Percentiles rank a stretch among this genome's conserved stretches.
Evolutionary conservation across 306 rosid genomes (phyloP).

Genomic region (Prunus fruticosa): DNA sequence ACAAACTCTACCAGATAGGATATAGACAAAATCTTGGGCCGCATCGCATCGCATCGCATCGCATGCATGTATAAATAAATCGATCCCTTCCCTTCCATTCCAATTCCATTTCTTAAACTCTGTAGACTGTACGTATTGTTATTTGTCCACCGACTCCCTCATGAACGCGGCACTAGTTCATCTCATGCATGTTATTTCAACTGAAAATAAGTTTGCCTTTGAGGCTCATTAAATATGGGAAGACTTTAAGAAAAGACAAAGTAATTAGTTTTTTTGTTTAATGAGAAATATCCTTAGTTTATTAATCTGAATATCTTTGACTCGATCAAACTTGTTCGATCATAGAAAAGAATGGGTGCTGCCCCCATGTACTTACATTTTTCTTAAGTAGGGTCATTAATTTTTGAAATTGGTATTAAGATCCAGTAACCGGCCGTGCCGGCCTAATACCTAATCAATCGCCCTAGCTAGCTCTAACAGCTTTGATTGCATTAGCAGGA

Average conservation of each 20-base stretch:
- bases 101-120: too few species aligned
- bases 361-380: neutral
- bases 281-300: neutral
- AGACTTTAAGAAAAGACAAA: slow-evolving; percentile 4
- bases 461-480: slow-evolving; percentile 41
- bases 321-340: neutral
- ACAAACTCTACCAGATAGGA: slow-evolving; percentile 1
- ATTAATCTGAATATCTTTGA: neutral
- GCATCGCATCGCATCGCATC: too few species aligned
- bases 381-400: slow-evolving; percentile 6
- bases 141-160: slow-evolving; percentile 36
- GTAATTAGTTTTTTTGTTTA: neutral
- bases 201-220: neutral
- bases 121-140: neutral
- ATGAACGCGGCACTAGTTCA: slow-evolving; percentile 26
- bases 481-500: slow-evolving; percentile 28
- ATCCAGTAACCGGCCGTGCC: slow-evolving; percentile 29
- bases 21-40: slow-evolving; percentile 31
- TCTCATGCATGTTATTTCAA: slow-evolving; percentile 25
- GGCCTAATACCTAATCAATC: slow-evolving; percentile 52
- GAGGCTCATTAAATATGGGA: neutral
- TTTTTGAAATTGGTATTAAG: neutral
- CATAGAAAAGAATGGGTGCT: neutral
- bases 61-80: slow-evolving; percentile 15
- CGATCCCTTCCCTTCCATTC: too few species aligned